Evolutionary conservation across 495 filamentous ascomycete genomes (phyloP), one percentile per base, ranked within the genome.

Genomic region (Penicillium paxilli): DNA sequence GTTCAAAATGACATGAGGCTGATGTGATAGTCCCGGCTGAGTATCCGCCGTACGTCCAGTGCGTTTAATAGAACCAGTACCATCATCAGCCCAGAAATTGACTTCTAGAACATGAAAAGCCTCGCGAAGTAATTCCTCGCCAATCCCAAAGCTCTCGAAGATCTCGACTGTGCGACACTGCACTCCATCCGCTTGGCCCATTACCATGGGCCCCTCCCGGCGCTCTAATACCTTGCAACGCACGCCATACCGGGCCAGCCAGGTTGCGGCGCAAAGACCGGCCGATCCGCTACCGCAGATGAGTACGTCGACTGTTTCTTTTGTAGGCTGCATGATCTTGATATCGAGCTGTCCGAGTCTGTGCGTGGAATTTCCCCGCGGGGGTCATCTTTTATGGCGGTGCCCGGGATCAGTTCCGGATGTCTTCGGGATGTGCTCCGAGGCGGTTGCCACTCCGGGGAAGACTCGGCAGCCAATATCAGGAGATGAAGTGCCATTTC

Each of bases 151-250:
- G 26, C 82, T 86, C 56, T 94, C 87, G 47, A 91, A 87, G 38
- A 95, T 85, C 63, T 94, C 90, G 9, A 91, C 82, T 1, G 89
- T 90, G 1, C 90, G 87, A 52, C 84, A 86, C 68, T 94, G 90
- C 10, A 92, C 79, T 0, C 90, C 90, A 47, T 93, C 90, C 1
- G 90, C 90, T 62, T 92, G 87, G n/a, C 90, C 90, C 30, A 80
- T 76, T 45, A 75, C 57, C 51, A 91, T 76, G 1, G 83, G 84
- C 0, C 84, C 86, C 7, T 66, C 57, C 4, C 84, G 80, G 0
- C 77, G 74, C 56, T 91, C 88, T 9, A 90, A 67, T 51, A 91
- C 80, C 55, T 76, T 83, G 72, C 78, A 87, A 42, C 66, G 70
- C 54, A 89, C 73, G 32, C 80, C 78, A 60, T 78, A 82, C 7